Evolutionary conservation across 75 land plant species (phyloP).

Genomic region (Picea glauca): DNA sequence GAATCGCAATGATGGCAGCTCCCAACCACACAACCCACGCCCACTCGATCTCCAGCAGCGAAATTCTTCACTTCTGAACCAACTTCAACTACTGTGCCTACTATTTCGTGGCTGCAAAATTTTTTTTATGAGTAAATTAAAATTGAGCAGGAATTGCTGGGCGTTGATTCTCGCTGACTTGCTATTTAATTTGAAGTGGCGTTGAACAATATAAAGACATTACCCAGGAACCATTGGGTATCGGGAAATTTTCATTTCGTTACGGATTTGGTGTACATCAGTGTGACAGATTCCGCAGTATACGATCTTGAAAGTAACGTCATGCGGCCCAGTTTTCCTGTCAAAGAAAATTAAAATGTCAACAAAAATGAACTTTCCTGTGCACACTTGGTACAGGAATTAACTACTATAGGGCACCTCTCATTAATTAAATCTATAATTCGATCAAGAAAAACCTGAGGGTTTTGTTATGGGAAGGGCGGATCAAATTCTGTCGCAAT

Average conservation of each 20-base stretch:
- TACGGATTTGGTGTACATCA: slow-evolving; percentile 37
- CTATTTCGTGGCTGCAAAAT: slow-evolving; percentile 61
- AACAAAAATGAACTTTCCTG: neutral
- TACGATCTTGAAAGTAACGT: slow-evolving; percentile 29
- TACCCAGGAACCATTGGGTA: slow-evolving; percentile 60
- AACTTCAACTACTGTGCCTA: slow-evolving; percentile 60
- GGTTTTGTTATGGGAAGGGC: no score
- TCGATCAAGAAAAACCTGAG: no score
- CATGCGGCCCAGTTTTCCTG: slow-evolving; percentile 31
- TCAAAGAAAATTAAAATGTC: neutral
- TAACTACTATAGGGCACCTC: no score
- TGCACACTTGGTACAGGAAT: no score
- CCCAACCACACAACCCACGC: slow-evolving; percentile 60
- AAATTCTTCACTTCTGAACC: slow-evolving; percentile 54
- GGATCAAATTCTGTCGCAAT: no score
- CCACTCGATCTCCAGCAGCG: slow-evolving; percentile 57
- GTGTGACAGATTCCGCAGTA: slow-evolving; percentile 55
- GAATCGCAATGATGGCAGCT: slow-evolving; percentile 50
- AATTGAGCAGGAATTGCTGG: no score
- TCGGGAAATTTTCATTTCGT: slow-evolving; percentile 34
- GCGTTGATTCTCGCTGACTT: no score
- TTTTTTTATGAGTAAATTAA: no score
- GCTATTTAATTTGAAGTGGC: no score
- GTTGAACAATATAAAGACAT: no score
- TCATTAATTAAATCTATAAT: no score